Base-by-base conservation (phyloP, 352 stramenopile genomes). In the Albugo laibachii region DNA sequence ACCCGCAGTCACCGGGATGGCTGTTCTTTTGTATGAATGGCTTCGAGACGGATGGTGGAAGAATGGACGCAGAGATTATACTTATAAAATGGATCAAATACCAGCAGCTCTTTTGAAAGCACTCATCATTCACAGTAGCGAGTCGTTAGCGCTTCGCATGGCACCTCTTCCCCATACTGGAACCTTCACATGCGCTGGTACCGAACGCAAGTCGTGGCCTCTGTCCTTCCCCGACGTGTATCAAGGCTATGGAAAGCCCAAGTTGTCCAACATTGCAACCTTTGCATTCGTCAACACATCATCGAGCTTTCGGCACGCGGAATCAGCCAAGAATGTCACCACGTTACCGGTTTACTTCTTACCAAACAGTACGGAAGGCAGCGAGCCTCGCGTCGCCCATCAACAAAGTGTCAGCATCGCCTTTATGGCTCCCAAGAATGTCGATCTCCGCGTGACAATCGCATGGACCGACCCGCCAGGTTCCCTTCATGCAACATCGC, bases 1-100 rank as follows among this genome's bases (percentile, higher is more conserved):
- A 19, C 75, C 75, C 1, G 69, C 84, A 1, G 61, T 82, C n/a
- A 77, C 75, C 31, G 71, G 75, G 18, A 52, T 87, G 3, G 75
- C 75, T 0, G 75, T 87, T 44, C 54, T 87, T 50, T 49, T 87
- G 0, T 80, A 66, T 34, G 69, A 87, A 47, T 87, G 75, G 75
- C 60, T 87, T 6, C 67, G 68, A 2, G 75, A 87, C 51, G 75
- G 75, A 2, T 87, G 71, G 69, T 87, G 75, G 75, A 79, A 81
- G 39, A 53, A 57, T 6, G 75, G 75, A 1, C 52, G 49, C 37
- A 78, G 80, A 45, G 61, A 87, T 51, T 8, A 54, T 13, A 49
- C 55, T 5, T 80, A 62, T 16, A 69, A 45, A 5, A 83, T 87
- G 69, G 62, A 31, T 19, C 66, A 39, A 5, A 59, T 87, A 18